Base-by-base conservation (phyloP, 2,329 filamentous ascomycete species). In the Botrytis fabae region DNA sequence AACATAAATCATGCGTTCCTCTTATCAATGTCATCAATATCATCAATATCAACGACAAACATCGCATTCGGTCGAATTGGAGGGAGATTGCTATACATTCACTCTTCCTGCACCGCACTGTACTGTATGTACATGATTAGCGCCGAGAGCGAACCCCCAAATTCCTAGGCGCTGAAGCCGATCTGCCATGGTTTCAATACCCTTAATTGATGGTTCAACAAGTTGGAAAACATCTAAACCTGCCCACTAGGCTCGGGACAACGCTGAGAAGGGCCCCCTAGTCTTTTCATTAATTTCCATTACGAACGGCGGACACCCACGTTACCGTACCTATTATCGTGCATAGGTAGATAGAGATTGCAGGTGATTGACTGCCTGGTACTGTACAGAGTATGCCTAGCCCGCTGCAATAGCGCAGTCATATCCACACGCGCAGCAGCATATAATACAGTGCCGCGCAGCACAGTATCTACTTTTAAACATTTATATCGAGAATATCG, bases 11-110 rank as follows among this genome's bases (percentile, higher is more conserved):
- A 51, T 9, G n/a, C n/a, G 57, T 4, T 51, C 35, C 25, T 48
- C 63, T 51, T 51, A 40, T 66, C 63, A 65, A 42, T 18, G n/a
- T 62, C 35, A n/a, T 40, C 63, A 65, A 42, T 18, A 40, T 62
- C 35, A 18, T 40, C 35, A 18, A 62, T 40, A 10, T 16, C 38
- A 25, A 44, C 40, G 20, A 25, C 18, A 64, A 14, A 64, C 9
- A 46, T 64, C 61, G 22, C 40, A 46, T 64, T 32, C 61, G 22
- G 40, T 64, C 38, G 18, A 32, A 42, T 20, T 12, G 25, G 12
- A 42, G 35, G 38, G 25, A 28, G 9, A 40, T 16, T 8, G 18
- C 38, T n/a, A 16, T 62, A 20, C 38, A 42, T 28, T 62, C 22
- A 42, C 12, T 8, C 20, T 62, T 16, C 3, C 48, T 54, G 25